phyloP scores from a whole-genome alignment of 1,284 basidiomycete species.

The Rhodotorula sp. region DNA sequence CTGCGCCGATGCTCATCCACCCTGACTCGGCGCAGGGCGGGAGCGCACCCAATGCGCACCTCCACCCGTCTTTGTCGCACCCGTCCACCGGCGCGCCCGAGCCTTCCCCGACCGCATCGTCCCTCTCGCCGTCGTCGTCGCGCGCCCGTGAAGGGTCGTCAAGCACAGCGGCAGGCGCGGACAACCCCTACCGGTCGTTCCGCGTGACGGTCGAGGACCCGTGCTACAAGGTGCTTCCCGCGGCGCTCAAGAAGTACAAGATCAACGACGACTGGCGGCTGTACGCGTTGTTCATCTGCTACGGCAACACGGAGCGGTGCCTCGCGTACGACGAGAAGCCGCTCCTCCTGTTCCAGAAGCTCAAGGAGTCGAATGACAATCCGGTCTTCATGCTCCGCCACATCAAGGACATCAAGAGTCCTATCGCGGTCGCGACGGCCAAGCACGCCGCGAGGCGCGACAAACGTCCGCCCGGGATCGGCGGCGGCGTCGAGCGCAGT shows the following conservation, averaged over 20 bases:
- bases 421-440: conserved; percentile 89
- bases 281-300: conserved; percentile 99
- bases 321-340: conserved; percentile 98
- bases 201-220: conserved; percentile 83
- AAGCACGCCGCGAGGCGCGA: conserved; percentile 74
- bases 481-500: conserved; percentile 33
- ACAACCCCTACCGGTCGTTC: conserved; percentile 56
- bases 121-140: conserved; percentile 3
- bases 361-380: conserved; percentile 95
- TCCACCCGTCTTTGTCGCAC: neutral
- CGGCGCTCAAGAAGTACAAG: conserved; percentile 97
- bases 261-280: conserved; percentile 99
- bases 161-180: conserved; percentile 29
- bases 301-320: conserved; percentile 90
- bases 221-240: conserved; percentile 95
- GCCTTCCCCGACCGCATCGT: neutral
- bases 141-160: neutral
- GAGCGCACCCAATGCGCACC: conserved; percentile 4
- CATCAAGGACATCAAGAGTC: conserved; percentile 96
- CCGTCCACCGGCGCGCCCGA: neutral
- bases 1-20: conserved; percentile 28
- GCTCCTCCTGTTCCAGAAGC: conserved; percentile 89
- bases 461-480: conserved; percentile 41
- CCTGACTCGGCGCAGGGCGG: conserved; percentile 16
- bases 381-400: conserved; percentile 99